These are phyloP conservation scores for Imleria badia DNA, from an alignment of 768 basidiomycete species.

Conservation along the genomic window DNA sequence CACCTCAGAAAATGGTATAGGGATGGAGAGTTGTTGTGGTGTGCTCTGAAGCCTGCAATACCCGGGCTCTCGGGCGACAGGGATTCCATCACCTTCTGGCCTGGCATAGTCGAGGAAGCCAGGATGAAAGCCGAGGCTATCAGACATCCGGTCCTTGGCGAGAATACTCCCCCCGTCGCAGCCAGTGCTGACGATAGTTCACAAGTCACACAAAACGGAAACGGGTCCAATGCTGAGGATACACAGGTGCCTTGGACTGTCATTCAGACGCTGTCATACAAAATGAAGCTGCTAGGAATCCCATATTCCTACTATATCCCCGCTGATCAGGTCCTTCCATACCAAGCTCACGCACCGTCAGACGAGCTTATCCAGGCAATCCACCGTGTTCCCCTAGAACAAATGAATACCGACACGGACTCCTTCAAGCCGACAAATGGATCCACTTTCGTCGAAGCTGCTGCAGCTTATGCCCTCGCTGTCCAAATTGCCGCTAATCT, in stretches of 20 bases:
- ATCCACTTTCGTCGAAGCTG: slow-evolving; percentile 47
- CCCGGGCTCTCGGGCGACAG: slow-evolving; percentile 36
- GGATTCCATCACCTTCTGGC: slow-evolving; percentile 68
- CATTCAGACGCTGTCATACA: slow-evolving; percentile 61
- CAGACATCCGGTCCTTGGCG: slow-evolving; percentile 23
- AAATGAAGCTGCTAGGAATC: slow-evolving; percentile 64
- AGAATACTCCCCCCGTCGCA: not conserved
- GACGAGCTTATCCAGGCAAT: slow-evolving; percentile 52
- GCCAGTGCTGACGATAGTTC: slow-evolving; percentile 4
- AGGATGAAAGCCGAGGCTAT: slow-evolving; percentile 47
- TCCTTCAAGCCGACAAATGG: slow-evolving; percentile 49
- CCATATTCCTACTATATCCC: slow-evolving; percentile 46
- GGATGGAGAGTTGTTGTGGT: slow-evolving; percentile 72
- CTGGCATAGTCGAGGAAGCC: slow-evolving; percentile 62
- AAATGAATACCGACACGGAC: slow-evolving; percentile 45
- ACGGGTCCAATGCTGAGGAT: slow-evolving; percentile 11
- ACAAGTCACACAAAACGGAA: slow-evolving; percentile 4
- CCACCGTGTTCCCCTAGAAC: slow-evolving; percentile 41
- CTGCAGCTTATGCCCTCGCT: slow-evolving; percentile 66
- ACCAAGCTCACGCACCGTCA: slow-evolving; percentile 64
- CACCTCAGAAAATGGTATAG: slow-evolving; percentile 61
- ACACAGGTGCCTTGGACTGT: slow-evolving; percentile 53
- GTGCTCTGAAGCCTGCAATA: slow-evolving; percentile 53
- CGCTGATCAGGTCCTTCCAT: slow-evolving; percentile 68
- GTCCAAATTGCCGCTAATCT: slow-evolving; percentile 68